Evolutionary conservation across 768 basidiomycete species (phyloP), one percentile per base, ranked within the genome.

Genomic region (Auricularia sp.): DNA sequence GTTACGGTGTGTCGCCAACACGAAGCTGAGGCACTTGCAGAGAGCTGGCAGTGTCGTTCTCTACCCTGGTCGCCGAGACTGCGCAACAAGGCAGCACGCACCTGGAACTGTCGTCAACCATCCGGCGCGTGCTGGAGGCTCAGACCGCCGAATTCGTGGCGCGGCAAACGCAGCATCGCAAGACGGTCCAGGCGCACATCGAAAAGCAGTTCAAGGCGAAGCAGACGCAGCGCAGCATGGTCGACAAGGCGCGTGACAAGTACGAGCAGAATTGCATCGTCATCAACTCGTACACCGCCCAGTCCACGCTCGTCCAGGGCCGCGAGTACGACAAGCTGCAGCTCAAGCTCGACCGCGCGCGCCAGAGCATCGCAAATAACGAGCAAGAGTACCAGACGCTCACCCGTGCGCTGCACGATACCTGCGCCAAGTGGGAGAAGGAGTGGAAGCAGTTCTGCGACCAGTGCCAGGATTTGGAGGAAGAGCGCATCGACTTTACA

Each of bases 391-490:
- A 93, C 71, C 82, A 83, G n/a, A 90, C 90, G 72, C 94, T 94
- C 72, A 85, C 90, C 2, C 84, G 84, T 64, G 88, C 86, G 0
- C 75, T 97, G 47, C 83, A 85, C 68, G 90, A 92, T 62, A 96
- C 92, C 14, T 81, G 83, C 24, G 80, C 78, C 62, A 89, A 89
- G 71, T 98, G 96, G 97, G 94, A 97, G 72, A 80, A 82, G 67
- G 89, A 92, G 66, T 99, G 97, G 97, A 95, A 92, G 75, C 79
- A 78, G 2, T 98, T 97, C 76, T 95, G 93, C 72, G 97, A 99
- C 75, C 85, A 84, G 54, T 92, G 92, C 67, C 97, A 99, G 75
- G 97, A 99, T 77, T 77, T 97, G 62, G 97, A 99, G 71, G 94
- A 98, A 70, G 88, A 94, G 65, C 84, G 97, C n/a, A 77, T 95